Conservation (phyloP, 1,139 yeast species). For the Arxiozyma bovina region DNA sequence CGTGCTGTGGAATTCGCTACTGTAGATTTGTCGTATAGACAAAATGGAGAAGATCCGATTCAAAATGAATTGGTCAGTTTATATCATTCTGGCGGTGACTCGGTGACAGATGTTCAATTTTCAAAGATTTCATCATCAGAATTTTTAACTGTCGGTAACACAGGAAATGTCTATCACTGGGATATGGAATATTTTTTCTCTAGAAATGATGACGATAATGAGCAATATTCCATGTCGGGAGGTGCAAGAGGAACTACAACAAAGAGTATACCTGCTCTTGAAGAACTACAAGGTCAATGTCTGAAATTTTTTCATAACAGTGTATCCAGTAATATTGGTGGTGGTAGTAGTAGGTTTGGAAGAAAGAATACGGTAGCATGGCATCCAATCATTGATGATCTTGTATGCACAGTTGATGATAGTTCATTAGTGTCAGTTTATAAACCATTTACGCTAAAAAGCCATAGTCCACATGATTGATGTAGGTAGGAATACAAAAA, state of each 20-base stretch:
- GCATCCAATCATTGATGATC: slow-evolving; percentile 22
- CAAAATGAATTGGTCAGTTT: slow-evolving; percentile 23
- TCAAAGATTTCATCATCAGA: slow-evolving; percentile 23
- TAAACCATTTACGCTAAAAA: slow-evolving; percentile 14
- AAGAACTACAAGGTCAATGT: slow-evolving; percentile 25
- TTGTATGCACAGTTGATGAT: slow-evolving; percentile 24
- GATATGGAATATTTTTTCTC: slow-evolving; percentile 23
- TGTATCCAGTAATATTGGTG: slow-evolving; percentile 17
- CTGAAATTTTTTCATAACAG: slow-evolving; percentile 26
- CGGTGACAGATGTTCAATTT: slow-evolving; percentile 28
- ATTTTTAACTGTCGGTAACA: slow-evolving; percentile 25
- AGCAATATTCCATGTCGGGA: not conserved
- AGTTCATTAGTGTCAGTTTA: slow-evolving; percentile 23
- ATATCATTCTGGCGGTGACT: slow-evolving; percentile 26
- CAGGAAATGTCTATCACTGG: slow-evolving; percentile 31
- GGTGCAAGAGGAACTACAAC: slow-evolving; percentile 9
- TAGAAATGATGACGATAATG: slow-evolving; percentile 19
- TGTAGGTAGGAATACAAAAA: no score
- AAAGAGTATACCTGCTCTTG: slow-evolving; percentile 11
- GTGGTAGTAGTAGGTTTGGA: slow-evolving; percentile 9
- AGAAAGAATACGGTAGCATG: slow-evolving; percentile 24
- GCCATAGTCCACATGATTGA: no score
- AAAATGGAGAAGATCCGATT: slow-evolving; percentile 24
- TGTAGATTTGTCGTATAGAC: slow-evolving; percentile 17
- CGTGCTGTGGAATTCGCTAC: slow-evolving; percentile 25